Conservation (phyloP, 129 eudicot species). For the Saussurea involucrata region DNA sequence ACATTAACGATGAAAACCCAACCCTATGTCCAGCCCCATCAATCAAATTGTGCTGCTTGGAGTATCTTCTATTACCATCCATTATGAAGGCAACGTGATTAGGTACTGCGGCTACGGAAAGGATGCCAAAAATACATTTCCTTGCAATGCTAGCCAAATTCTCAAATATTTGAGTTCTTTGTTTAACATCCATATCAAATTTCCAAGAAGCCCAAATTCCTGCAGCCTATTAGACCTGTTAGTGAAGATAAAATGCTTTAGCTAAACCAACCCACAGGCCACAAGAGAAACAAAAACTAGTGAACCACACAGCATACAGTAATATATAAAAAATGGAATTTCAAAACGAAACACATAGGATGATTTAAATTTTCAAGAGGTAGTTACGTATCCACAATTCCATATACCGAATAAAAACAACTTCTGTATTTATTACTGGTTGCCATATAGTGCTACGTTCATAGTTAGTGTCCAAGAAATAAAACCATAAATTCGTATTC, state of each 20-base stretch:
- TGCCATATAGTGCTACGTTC: background rate
- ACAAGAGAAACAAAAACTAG: background rate
- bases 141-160: conserved; percentile 31
- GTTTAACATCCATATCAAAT: conserved; percentile 28
- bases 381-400: no score
- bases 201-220: background rate
- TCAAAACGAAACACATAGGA: background rate
- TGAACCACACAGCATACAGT: background rate
- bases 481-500: no score
- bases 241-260: background rate
- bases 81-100: conserved; percentile 63
- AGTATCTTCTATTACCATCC: conserved; percentile 78
- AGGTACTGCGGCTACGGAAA: conserved; percentile 50
- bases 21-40: conserved; percentile 62
- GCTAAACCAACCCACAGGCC: background rate
- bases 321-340: no score
- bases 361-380: no score
- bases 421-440: background rate
- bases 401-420: background rate
- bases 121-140: conserved; percentile 40
- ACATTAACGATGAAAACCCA: conserved; percentile 58
- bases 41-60: conserved; percentile 43
- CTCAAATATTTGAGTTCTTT: conserved; percentile 13
- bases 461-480: background rate
- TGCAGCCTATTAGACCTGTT: conserved; percentile 24